phyloP scores from a whole-genome alignment of 2,329 filamentous ascomycete species.

The Rutstroemia sp. region DNA sequence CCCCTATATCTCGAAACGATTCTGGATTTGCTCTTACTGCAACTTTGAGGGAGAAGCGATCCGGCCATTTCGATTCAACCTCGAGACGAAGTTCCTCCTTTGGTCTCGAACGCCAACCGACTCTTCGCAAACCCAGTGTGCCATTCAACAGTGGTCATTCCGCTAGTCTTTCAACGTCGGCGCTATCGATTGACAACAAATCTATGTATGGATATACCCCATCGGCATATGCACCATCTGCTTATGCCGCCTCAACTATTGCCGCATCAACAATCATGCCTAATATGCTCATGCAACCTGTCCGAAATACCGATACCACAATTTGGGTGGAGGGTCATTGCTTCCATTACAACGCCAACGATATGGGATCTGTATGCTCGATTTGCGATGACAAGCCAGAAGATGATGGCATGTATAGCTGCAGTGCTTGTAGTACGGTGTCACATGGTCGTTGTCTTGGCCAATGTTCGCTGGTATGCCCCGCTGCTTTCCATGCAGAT shows the following conservation, averaged over 20 bases:
- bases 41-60: constrained; percentile 87
- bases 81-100: constrained; percentile 93
- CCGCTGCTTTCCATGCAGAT: constrained; percentile 53
- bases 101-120: constrained; percentile 64
- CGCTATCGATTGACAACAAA: constrained; percentile 31
- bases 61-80: constrained; percentile 71
- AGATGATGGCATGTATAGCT: constrained; percentile 65
- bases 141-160: constrained; percentile 66
- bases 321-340: constrained; percentile 84
- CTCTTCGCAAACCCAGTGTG: constrained; percentile 60
- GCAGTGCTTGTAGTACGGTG: constrained; percentile 53
- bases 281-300: constrained; percentile 71
- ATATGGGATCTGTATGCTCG: constrained; percentile 55
- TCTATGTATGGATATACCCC: constrained; percentile 61
- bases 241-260: constrained; percentile 79
- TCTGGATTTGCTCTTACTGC: constrained; percentile 83
- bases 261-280: constrained; percentile 85
- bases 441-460: constrained; percentile 55
- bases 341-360: constrained; percentile 56
- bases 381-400: constrained; percentile 68
- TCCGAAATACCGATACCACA: constrained; percentile 69
- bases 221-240: constrained; percentile 76
- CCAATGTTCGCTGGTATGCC: constrained; percentile 56
- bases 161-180: constrained; percentile 63
- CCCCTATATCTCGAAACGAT: constrained; percentile 80